phyloP scores from a whole-genome alignment of 2,329 filamentous ascomycete species.

The Atkinsonella texensis region DNA sequence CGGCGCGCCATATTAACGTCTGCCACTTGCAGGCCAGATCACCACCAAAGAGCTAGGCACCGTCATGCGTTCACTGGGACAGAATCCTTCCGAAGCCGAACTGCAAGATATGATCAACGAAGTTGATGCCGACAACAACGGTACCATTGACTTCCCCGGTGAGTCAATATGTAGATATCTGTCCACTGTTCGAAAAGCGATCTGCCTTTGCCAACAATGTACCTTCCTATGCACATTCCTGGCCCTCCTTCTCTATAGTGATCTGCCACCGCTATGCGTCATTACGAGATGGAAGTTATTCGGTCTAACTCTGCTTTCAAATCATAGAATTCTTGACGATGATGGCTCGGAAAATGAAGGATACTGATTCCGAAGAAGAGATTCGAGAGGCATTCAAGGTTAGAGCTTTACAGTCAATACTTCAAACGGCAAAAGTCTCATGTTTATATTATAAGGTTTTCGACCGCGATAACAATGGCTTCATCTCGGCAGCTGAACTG shows the following conservation, averaged over 20 bases:
- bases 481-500: constrained; percentile 79
- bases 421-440: neutral
- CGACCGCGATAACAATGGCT: constrained; percentile 84
- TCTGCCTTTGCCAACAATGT: neutral
- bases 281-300: too few species aligned
- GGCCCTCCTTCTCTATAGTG: neutral
- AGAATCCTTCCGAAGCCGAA: constrained; percentile 84
- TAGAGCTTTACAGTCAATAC: neutral
- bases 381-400: constrained; percentile 85
- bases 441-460: constrained; percentile 42
- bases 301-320: neutral
- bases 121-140: constrained; percentile 85
- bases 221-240: neutral
- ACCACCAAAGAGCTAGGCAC: constrained; percentile 85
- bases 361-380: constrained; percentile 83
- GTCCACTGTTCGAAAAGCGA: neutral
- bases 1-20: neutral
- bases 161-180: constrained; percentile 19
- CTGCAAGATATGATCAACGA: constrained; percentile 93
- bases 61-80: constrained; percentile 80
- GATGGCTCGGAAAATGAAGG: constrained; percentile 94
- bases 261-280: too few species aligned
- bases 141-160: constrained; percentile 87
- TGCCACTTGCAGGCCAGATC: constrained; percentile 56
- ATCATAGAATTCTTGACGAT: constrained; percentile 72